Evolutionary conservation across 2,329 filamentous ascomycete genomes (phyloP).

Genomic region (Hypocreales sp.): DNA sequence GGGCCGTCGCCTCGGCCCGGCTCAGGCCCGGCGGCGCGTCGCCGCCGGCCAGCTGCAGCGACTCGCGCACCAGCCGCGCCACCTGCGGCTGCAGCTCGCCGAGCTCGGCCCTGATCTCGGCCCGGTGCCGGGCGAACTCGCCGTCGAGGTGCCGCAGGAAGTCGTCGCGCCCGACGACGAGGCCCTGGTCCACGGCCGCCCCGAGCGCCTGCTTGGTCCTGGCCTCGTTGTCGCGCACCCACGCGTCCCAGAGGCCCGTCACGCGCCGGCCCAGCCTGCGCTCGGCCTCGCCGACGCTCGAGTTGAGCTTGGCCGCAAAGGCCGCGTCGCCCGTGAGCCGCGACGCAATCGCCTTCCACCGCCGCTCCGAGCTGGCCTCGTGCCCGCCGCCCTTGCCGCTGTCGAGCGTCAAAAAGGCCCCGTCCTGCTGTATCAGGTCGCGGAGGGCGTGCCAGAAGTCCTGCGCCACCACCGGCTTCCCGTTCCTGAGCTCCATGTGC

Average conservation of each 20-base stretch:
- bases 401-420: conserved; percentile 29
- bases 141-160: conserved; percentile 27
- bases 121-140: conserved; percentile 21
- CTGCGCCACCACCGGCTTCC: conserved; percentile 36
- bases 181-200: conserved; percentile 19
- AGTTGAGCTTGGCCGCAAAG: conserved; percentile 12
- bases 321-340: conserved; percentile 21
- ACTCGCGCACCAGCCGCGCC: conserved; percentile 15
- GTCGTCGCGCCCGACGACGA: conserved; percentile 29
- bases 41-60: conserved; percentile 12
- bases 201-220: conserved; percentile 16
- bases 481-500: conserved; percentile 35
- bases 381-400: conserved; percentile 20
- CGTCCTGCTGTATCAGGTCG: conserved; percentile 34
- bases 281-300: conserved; percentile 10
- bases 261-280: conserved; percentile 14
- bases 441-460: conserved; percentile 52
- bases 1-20: conserved; percentile 21
- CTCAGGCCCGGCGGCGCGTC: conserved; percentile 17
- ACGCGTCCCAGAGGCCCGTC: conserved; percentile 31
- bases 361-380: conserved; percentile 24
- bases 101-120: conserved; percentile 25
- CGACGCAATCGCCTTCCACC: conserved; percentile 29
- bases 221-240: conserved; percentile 33
- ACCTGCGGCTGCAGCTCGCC: conserved; percentile 19